Percentiles rank a stretch among this genome's conserved stretches.
These are phyloP conservation scores for Artemisia argyi DNA, from an alignment of 129 eudicot species.

Conservation along the genomic window DNA sequence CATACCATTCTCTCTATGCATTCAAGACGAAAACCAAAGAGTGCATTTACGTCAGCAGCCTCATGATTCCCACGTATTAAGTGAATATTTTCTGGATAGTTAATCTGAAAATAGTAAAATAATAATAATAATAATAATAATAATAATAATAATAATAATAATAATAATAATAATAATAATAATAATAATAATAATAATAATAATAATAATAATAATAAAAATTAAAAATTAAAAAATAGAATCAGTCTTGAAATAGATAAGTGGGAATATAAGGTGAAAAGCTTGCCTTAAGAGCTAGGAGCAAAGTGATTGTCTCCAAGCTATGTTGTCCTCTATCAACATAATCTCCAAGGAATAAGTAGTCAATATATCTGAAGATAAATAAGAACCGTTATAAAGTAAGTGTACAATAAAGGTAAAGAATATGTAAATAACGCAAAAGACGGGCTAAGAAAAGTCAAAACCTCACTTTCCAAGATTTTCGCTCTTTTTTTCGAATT, in stretches of 20 bases:
- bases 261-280: slow-evolving; percentile 20
- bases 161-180: too few species aligned
- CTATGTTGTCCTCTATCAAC: slow-evolving; percentile 99
- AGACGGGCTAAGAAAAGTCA: too few species aligned
- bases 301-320: slow-evolving; percentile 93
- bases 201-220: too few species aligned
- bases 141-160: too few species aligned
- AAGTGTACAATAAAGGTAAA: background rate
- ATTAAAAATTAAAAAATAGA: background rate
- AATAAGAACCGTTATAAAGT: slow-evolving; percentile 8
- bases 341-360: slow-evolving; percentile 96
- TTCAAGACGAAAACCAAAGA: slow-evolving; percentile 96
- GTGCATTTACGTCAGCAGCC: slow-evolving; percentile 97
- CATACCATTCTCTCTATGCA: slow-evolving; percentile 97
- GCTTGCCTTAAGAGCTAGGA: slow-evolving; percentile 89
- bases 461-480: too few species aligned
- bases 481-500: too few species aligned
- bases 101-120: slow-evolving; percentile 59
- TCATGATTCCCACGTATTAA: slow-evolving; percentile 97
- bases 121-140: too few species aligned
- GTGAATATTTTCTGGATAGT: slow-evolving; percentile 85
- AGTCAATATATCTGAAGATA: slow-evolving; percentile 85
- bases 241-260: background rate
- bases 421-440: too few species aligned
- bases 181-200: too few species aligned